Base-by-base conservation (phyloP, 2,329 filamentous ascomycete genomes). In the Arthrobotrys megalospora region DNA sequence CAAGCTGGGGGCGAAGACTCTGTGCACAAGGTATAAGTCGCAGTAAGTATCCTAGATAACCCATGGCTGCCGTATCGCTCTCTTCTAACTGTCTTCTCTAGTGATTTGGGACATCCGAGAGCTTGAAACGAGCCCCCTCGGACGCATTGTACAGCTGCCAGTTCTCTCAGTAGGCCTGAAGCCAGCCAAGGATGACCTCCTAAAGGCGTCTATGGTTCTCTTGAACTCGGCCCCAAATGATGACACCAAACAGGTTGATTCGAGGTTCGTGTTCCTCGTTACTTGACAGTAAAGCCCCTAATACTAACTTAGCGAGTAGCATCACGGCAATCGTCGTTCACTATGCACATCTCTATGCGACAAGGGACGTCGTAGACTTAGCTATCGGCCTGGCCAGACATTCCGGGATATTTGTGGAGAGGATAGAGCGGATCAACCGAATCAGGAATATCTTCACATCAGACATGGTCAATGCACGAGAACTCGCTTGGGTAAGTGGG, bases 31-130 rank as follows among this genome's bases (percentile, higher is more conserved):
- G 81, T 4, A 81, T 81, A 64, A 80, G 80, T 32, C 76, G 81
- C 65, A 76, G 72, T 76, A 76, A 60, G 72, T 69, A 16, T 43
- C 28, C 19, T 19, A 32, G 34, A 28, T 55, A 24, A 24, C 10
- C 36, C 36, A 60, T n/a, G 16, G 12, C 34, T 14, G 34, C 19
- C 28, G 3, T 52, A 21, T 36, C 43, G 41, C 21, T 32, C 28
- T 48, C 24, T 7, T 43, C 72, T 65, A n/a, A 76, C 38, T 8
- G 24, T 43, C 28, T 45, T 36, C 50, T 63, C 24, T 6, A 73
- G 80, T 82, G 71, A 80, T 82, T 45, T 82, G 81, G 81, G 81
- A 82, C 52, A 81, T 82, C 55, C 80, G 80, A 47, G 81, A 82
- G 28, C 47, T 82, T 11, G 81, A 82, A 47, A 80, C 80, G 47